phyloP scores from a whole-genome alignment of 352 stramenopile genomes.

The Pelagophyceae sp. region DNA sequence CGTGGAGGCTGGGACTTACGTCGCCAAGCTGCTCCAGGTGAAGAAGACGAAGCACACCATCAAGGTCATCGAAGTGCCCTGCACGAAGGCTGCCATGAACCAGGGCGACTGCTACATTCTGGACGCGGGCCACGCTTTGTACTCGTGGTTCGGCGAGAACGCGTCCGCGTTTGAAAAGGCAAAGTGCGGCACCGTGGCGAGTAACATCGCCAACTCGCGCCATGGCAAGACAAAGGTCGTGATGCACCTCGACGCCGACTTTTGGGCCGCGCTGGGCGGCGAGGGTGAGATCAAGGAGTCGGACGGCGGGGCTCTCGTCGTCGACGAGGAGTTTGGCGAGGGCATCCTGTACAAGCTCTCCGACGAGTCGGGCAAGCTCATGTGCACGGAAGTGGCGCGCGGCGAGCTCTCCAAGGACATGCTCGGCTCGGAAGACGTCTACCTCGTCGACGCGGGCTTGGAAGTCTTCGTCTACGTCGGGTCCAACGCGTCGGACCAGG shows the following conservation, averaged over 20 bases:
- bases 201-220: constrained; percentile 71
- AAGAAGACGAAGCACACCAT: constrained; percentile 72
- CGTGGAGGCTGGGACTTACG: constrained; percentile 74
- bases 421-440: constrained; percentile 76
- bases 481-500: constrained; percentile 57
- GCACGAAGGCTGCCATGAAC: constrained; percentile 69
- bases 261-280: constrained; percentile 81
- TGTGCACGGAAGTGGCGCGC: constrained; percentile 31
- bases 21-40: constrained; percentile 68
- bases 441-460: constrained; percentile 74
- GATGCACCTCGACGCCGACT: constrained; percentile 71
- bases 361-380: constrained; percentile 29
- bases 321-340: constrained; percentile 51
- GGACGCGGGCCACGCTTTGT: constrained; percentile 79
- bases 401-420: constrained; percentile 62
- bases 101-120: constrained; percentile 86
- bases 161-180: constrained; percentile 64
- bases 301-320: constrained; percentile 53
- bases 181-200: constrained; percentile 73
- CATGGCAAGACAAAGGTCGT: constrained; percentile 56
- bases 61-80: constrained; percentile 68
- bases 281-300: constrained; percentile 40
- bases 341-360: constrained; percentile 40
- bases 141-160: constrained; percentile 50
- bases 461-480: constrained; percentile 83